Evolutionary conservation across 2,329 filamentous ascomycete genomes (phyloP).

Genomic region (Penicillium psychrosexuale): DNA sequence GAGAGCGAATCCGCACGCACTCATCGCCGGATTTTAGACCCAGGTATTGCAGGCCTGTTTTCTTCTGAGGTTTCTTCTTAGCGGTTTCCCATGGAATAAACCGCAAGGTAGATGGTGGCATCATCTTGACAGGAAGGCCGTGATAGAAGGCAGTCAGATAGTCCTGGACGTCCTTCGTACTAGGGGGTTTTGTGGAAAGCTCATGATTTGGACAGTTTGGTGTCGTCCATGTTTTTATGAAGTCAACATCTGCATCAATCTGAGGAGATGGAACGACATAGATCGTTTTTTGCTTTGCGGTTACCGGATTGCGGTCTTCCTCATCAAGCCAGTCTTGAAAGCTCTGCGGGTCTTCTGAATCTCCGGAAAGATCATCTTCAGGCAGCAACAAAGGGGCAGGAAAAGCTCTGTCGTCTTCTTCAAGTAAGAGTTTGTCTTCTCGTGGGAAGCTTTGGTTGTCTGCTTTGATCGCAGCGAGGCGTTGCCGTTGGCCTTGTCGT

Average conservation of each 20-base stretch:
- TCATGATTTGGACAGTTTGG: conserved; percentile 19
- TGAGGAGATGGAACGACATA: conserved; percentile 53
- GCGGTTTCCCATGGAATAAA: conserved; percentile 51
- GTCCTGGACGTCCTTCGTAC: conserved; percentile 34
- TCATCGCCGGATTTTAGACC: conserved; percentile 45
- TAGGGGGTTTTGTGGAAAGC: conserved; percentile 7
- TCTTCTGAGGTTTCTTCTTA: neutral
- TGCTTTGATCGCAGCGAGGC: conserved; percentile 21
- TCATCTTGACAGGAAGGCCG: conserved; percentile 50
- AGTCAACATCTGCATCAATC: conserved; percentile 35
- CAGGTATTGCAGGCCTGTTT: conserved; percentile 36
- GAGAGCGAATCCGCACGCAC: conserved; percentile 52
- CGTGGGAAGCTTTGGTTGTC: neutral
- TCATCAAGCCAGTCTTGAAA: conserved; percentile 51
- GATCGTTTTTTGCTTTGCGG: conserved; percentile 46
- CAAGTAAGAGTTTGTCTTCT: neutral
- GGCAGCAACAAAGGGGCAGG: conserved; percentile 60
- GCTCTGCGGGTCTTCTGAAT: conserved; percentile 54
- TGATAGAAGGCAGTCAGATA: conserved; percentile 55
- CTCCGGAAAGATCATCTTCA: conserved; percentile 55
- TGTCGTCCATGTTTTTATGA: conserved; percentile 47
- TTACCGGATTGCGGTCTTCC: conserved; percentile 51
- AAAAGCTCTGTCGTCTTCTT: conserved; percentile 40
- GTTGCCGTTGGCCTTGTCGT: conserved; percentile 23
- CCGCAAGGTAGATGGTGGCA: conserved; percentile 36